These are phyloP conservation scores for Mycena polygramma DNA, from an alignment of 768 basidiomycete species.

Conservation along the genomic window DNA sequence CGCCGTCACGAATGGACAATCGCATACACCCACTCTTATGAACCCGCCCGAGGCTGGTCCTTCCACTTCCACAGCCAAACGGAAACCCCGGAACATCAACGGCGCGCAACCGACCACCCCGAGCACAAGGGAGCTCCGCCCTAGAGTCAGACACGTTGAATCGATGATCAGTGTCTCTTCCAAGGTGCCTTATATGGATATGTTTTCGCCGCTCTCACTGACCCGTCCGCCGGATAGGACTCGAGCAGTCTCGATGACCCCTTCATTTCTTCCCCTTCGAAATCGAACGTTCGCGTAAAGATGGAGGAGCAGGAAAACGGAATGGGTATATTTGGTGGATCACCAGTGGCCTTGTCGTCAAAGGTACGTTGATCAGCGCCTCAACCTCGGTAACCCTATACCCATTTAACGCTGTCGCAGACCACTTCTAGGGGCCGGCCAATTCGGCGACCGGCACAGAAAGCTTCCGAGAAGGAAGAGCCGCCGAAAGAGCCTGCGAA, in stretches of 20 bases:
- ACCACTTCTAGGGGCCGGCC: conserved; percentile 35
- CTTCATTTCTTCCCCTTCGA: conserved; percentile 25
- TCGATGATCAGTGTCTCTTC: conserved; percentile 55
- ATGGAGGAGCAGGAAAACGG: conserved; percentile 32
- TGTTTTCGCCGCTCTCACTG: conserved; percentile 1
- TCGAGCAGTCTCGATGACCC: conserved; percentile 35
- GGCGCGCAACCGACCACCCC: conserved; percentile 42
- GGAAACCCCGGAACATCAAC: conserved; percentile 50
- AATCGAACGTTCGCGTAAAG: conserved; percentile 33
- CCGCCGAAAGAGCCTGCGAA: conserved; percentile 38
- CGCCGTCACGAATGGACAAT: conserved; percentile 35
- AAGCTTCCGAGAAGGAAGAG: conserved; percentile 42
- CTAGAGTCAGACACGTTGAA: conserved; percentile 57
- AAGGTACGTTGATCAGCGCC: conserved; percentile 13
- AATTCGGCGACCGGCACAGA: conserved; percentile 45
- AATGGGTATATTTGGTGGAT: conserved; percentile 13
- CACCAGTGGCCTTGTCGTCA: conserved; percentile 21
- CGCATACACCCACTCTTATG: conserved; percentile 38
- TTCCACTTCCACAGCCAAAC: conserved; percentile 53
- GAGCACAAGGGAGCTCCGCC: conserved; percentile 60
- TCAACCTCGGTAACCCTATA: background rate
- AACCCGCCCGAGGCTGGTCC: conserved; percentile 44
- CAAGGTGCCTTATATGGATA: conserved; percentile 45
- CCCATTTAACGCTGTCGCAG: conserved; percentile 28
- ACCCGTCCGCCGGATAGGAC: conserved; percentile 21